A percentile compares a stretch with the other conserved stretches of the same genome.
phyloP scores from a whole-genome alignment of 2,329 filamentous ascomycete genomes.

The Colletotrichum sp. region DNA sequence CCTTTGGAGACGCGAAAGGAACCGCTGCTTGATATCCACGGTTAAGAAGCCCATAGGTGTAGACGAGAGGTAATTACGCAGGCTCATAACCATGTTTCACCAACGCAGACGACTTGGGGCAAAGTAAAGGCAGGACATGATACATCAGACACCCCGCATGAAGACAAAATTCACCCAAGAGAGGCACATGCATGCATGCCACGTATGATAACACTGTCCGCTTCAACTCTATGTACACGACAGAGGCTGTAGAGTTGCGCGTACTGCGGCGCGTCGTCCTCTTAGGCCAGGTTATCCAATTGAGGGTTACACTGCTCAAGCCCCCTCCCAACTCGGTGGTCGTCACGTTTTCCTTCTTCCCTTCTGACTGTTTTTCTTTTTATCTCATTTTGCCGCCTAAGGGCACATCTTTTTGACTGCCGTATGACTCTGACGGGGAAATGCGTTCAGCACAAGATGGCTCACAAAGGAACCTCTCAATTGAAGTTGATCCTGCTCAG shows the following conservation, averaged over 20 bases:
- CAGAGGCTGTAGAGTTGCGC: not conserved
- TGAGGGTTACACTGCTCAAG: not conserved
- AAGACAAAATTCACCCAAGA: too few relatives aligned
- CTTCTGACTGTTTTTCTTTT: too few relatives aligned
- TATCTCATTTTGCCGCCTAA: accelerated
- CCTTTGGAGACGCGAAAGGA: too few relatives aligned
- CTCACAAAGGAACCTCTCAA: not conserved
- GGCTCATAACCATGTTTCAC: accelerated
- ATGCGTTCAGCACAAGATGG: too few relatives aligned
- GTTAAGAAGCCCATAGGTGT: accelerated
- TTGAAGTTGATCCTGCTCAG: not conserved
- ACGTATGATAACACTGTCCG: accelerated
- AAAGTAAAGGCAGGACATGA: too few relatives aligned
- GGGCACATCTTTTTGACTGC: too few relatives aligned
- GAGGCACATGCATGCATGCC: too few relatives aligned
- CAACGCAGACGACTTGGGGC: too few relatives aligned
- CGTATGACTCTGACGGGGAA: too few relatives aligned
- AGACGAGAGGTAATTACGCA: too few relatives aligned
- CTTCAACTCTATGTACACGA: too few relatives aligned
- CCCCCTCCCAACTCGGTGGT: not conserved
- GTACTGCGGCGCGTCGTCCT: not conserved
- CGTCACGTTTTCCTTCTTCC: not conserved
- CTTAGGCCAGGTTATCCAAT: not conserved
- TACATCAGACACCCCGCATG: accelerated
- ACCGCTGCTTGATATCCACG: accelerated